Conservation (phyloP, 306 rosid species). For the Cajanus cajan region DNA sequence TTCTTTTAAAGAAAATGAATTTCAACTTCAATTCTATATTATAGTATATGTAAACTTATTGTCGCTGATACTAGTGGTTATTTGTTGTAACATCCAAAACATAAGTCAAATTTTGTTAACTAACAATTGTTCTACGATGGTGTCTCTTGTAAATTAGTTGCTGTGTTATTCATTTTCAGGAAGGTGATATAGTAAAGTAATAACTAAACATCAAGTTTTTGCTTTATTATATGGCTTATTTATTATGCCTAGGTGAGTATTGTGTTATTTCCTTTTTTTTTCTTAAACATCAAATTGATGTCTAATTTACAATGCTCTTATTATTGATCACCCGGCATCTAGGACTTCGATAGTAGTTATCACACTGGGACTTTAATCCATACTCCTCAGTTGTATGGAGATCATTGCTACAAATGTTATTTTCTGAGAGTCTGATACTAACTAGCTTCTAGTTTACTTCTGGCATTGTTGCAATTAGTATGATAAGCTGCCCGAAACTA, state of each 20-base stretch:
- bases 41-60: background rate
- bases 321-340: background rate
- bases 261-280: background rate
- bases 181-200: background rate
- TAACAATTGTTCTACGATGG: background rate
- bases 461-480: background rate
- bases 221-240: conserved; percentile 12
- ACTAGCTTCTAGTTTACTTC: background rate
- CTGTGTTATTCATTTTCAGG: conserved; percentile 1
- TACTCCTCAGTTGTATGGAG: background rate
- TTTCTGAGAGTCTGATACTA: background rate
- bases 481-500: background rate
- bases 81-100: conserved; percentile 7
- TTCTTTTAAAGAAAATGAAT: background rate
- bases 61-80: background rate
- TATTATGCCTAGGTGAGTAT: background rate
- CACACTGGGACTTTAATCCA: background rate
- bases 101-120: conserved; percentile 21
- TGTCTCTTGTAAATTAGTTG: background rate
- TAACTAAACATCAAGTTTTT: background rate
- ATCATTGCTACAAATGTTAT: conserved; percentile 4
- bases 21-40: conserved; percentile 11
- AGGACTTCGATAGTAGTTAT: background rate
- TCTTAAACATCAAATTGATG: conserved; percentile 2
- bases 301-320: background rate